phyloP scores from a whole-genome alignment of 208 protist species.

The Leishmania major region DNA sequence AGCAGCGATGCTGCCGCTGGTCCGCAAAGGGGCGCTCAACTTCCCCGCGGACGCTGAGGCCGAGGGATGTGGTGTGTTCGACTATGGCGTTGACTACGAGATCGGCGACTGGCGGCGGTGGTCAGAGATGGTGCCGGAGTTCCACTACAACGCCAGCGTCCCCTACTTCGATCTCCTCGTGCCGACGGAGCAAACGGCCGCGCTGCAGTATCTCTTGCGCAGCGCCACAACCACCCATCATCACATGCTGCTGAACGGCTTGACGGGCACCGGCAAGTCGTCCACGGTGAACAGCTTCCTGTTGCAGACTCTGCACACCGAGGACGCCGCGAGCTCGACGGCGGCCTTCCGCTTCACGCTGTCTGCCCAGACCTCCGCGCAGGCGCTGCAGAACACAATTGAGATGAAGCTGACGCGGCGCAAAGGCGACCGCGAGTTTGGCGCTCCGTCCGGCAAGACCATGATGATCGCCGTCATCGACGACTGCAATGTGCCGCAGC shows the following conservation, averaged over 20 bases:
- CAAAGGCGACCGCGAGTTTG: conserved; percentile 82
- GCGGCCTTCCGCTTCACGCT: conserved; percentile 88
- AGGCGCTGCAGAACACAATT: conserved; percentile 91
- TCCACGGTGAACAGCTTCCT: conserved; percentile 86
- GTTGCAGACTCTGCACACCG: conserved; percentile 59
- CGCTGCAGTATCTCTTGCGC: conserved; percentile 77
- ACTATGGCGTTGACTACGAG: conserved; percentile 91
- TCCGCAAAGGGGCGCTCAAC: conserved; percentile 64
- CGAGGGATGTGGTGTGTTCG: conserved; percentile 80
- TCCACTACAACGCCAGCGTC: conserved; percentile 83
- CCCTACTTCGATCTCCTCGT: conserved; percentile 96
- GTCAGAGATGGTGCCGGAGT: conserved; percentile 88
- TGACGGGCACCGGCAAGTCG: conserved; percentile 96
- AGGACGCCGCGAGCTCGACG: conserved; percentile 70
- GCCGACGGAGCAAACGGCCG: conserved; percentile 93
- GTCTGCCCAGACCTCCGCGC: conserved; percentile 92
- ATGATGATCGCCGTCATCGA: conserved; percentile 93
- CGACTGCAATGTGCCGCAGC: conserved; percentile 95
- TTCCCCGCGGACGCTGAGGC: conserved; percentile 45
- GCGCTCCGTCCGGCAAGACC: conserved; percentile 80
- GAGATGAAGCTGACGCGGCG: conserved; percentile 94
- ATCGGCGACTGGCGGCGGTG: conserved; percentile 77
- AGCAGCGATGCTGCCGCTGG: conserved; percentile 59
- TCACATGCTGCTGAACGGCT: conserved; percentile 91
- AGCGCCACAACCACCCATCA: conserved; percentile 57